Evolutionary conservation across 1,284 basidiomycete genomes (phyloP), one percentile per base, ranked within the genome.

Genomic region (Rhodotorula sp.): DNA sequence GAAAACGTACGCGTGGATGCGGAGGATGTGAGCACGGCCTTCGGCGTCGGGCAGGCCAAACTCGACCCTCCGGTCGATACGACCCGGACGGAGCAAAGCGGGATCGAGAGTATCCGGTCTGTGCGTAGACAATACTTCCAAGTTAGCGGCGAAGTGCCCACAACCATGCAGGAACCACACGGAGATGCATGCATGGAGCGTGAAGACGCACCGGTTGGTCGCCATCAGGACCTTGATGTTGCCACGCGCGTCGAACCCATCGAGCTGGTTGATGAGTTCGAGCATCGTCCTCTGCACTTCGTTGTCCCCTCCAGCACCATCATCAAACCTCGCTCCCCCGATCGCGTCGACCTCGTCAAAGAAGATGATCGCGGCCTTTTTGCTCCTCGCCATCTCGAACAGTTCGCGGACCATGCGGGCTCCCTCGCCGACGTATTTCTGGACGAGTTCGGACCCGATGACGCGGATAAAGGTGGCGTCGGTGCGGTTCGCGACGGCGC

Each of bases 211-310:
- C 90, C 91, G 85, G 84, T 99, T 99, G 17, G 96, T 99, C 48
- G 96, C 96, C 96, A 99, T 99, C 66, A 99, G 85, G 53, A 99
- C 95, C 83, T 99, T 99, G 84, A 99, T 99, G 81, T 99, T 99
- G 26, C 96, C 96, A 83, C 96, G 84, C 1, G 95, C 91, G 81
- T 99, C 96, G 82, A 99, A 99, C 60, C 96, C 96, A 79, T 99
- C 95, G 76, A 99, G 84, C 82, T 99, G 96, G 81, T 98, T 99
- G 81, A 99, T 99, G 77, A 99, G 84, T 83, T 99, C 96, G 83
- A 99, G 84, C 95, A 99, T 99, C n/a, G 95, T 99, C 80, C 96
- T 84, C 82, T 99, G 96, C 51, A 99, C 96, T 80, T 99, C 96
- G 79, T 99, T 99, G 79, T 99, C 96, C 59, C 96, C 96, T 65